Evolutionary conservation across 2,329 filamentous ascomycete species (phyloP).

Genomic region (Sclerotinia trifoliorum): DNA sequence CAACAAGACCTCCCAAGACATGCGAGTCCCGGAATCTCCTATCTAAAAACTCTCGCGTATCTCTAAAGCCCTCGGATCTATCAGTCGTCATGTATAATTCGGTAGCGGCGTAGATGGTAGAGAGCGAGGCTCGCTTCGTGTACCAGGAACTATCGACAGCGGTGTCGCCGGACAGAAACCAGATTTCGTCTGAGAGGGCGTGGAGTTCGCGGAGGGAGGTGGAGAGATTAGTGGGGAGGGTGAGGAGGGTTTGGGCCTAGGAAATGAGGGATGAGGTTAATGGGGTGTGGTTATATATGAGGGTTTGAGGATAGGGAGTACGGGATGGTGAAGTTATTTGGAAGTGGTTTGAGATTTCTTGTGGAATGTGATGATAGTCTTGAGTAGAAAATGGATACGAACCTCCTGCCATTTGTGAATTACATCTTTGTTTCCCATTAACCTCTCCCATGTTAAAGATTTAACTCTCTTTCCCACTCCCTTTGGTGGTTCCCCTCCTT

Average conservation of each 20-base stretch:
- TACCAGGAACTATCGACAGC: constrained; percentile 90
- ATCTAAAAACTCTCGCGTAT: constrained; percentile 78
- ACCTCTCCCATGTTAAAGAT: constrained; percentile 69
- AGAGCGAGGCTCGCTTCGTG: constrained; percentile 62
- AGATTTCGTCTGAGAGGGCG: constrained; percentile 85
- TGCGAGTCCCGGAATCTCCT: constrained; percentile 66
- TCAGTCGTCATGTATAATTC: constrained; percentile 97
- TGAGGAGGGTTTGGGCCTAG: constrained; percentile 80
- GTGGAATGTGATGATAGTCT: not conserved
- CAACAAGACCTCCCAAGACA: constrained; percentile 59
- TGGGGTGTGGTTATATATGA: not conserved
- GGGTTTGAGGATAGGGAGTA: not conserved
- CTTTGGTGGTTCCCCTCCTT: constrained; percentile 39
- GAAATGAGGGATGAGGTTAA: constrained; percentile 3
- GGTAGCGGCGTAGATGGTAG: constrained; percentile 69
- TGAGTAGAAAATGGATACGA: constrained; percentile 33
- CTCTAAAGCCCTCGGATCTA: constrained; percentile 65
- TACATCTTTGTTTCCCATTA: constrained; percentile 71
- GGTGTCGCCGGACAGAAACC: constrained; percentile 78
- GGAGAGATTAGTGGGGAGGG: constrained; percentile 74
- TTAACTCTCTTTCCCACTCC: constrained; percentile 65
- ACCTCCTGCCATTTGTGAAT: constrained; percentile 86
- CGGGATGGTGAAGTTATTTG: not conserved
- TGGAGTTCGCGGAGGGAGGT: constrained; percentile 76
- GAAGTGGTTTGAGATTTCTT: not conserved